Percentiles rank a stretch among this genome's conserved stretches.
Conservation (phyloP, 768 basidiomycete species). For the Pleurotus tuoliensis region DNA sequence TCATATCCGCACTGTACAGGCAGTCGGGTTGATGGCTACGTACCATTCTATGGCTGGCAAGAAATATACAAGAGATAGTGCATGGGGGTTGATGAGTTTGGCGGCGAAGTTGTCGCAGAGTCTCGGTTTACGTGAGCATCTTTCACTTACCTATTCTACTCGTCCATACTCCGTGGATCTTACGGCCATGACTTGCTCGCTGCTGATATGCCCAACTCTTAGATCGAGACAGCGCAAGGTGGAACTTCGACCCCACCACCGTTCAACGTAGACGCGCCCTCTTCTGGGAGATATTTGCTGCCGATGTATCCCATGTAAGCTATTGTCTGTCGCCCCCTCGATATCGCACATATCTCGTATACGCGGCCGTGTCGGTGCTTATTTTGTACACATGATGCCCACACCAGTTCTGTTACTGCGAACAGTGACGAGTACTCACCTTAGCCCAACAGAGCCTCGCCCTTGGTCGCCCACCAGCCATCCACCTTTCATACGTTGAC, state of each 20-base stretch:
- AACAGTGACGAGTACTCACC: neutral
- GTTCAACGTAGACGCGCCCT: conserved; percentile 31
- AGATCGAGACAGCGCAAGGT: conserved; percentile 40
- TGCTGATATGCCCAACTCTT: neutral
- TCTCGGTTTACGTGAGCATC: conserved; percentile 32
- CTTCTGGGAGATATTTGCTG: conserved; percentile 36
- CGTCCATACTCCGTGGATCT: too few species aligned
- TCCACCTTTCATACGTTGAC: conserved; percentile 34
- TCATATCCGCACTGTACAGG: conserved; percentile 51
- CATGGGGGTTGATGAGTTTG: conserved; percentile 51
- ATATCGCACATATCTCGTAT: neutral
- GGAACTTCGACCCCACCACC: conserved; percentile 33
- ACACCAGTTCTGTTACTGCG: neutral
- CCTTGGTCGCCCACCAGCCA: conserved; percentile 36
- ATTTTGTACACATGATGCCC: neutral
- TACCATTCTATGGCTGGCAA: conserved; percentile 56
- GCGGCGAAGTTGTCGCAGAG: conserved; percentile 61
- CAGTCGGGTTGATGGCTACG: conserved; percentile 52
- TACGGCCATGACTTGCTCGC: too few species aligned
- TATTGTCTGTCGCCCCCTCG: neutral
- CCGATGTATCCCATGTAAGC: conserved; percentile 34
- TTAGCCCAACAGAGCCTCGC: conserved; percentile 25
- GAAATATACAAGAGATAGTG: conserved; percentile 43
- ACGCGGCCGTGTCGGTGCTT: neutral
- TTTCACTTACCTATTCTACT: neutral